Conservation (phyloP, 2,329 filamentous ascomycete species). For the Byssoonygena ceratinophila region DNA sequence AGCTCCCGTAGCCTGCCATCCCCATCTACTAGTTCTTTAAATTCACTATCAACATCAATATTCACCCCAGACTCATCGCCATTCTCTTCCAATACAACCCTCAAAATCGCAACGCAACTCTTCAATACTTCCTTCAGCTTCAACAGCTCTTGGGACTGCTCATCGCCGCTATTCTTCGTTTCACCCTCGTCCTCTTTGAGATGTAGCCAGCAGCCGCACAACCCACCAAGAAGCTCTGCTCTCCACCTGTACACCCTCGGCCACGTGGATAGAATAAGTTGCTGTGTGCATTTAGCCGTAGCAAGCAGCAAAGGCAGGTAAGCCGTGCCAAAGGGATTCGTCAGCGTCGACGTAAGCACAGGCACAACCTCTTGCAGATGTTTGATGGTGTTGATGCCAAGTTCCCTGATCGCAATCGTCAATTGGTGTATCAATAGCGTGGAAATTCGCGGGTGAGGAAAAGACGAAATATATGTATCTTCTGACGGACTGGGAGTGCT, state of each 20-base stretch:
- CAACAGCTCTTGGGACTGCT: slow-evolving; percentile 13
- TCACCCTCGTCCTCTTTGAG: slow-evolving; percentile 32
- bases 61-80: not conserved
- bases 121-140: slow-evolving; percentile 18
- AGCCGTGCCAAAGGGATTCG: slow-evolving; percentile 55
- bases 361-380: slow-evolving; percentile 54
- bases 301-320: slow-evolving; percentile 46
- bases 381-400: slow-evolving; percentile 31
- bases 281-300: slow-evolving; percentile 45
- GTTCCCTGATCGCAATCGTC: slow-evolving; percentile 21
- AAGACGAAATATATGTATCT: slow-evolving; percentile 38
- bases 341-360: slow-evolving; percentile 53
- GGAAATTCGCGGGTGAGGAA: slow-evolving; percentile 39
- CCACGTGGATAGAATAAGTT: slow-evolving; percentile 55
- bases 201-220: slow-evolving; percentile 55
- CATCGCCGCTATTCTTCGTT: slow-evolving; percentile 2
- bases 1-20: slow-evolving; percentile 27
- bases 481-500: slow-evolving; percentile 36
- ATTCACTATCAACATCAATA: slow-evolving; percentile 25
- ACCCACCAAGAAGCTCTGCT: slow-evolving; percentile 52
- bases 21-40: slow-evolving; percentile 28
- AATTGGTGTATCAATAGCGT: slow-evolving; percentile 34
- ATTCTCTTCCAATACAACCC: slow-evolving; percentile 11
- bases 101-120: not conserved
- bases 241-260: slow-evolving; percentile 55